These are phyloP conservation scores for Erigeron philadelphicus DNA, from an alignment of 140 eudicot species.

Conservation along the genomic window DNA sequence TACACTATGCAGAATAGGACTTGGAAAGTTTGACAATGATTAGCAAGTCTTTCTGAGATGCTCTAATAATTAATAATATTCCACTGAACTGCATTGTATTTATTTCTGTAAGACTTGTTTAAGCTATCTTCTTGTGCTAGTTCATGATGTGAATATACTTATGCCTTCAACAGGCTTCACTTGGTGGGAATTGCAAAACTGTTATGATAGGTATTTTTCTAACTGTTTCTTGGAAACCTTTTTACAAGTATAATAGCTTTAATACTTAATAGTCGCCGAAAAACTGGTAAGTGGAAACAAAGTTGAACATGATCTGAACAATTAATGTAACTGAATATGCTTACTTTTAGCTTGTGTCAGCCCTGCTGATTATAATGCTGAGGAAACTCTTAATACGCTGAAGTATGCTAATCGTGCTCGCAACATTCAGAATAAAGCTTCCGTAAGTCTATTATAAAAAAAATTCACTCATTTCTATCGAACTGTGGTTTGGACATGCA, in stretches of 20 bases:
- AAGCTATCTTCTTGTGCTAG: slow-evolving; percentile 13
- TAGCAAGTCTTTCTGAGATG: slow-evolving; percentile 12
- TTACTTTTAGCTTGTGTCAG: slow-evolving; percentile 79
- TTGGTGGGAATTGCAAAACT: slow-evolving; percentile 98
- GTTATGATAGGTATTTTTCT: slow-evolving; percentile 81
- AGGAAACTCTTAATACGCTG: slow-evolving; percentile 93
- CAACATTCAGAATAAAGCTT: slow-evolving; percentile 89
- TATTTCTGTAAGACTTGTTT: slow-evolving; percentile 3
- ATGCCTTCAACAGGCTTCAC: slow-evolving; percentile 73
- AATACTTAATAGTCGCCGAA: slow-evolving; percentile 16
- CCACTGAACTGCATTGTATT: not conserved
- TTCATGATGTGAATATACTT: slow-evolving; percentile 14
- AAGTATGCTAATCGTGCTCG: slow-evolving; percentile 99
- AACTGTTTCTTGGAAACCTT: slow-evolving; percentile 6
- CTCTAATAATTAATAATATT: not conserved
- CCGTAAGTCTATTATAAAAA: slow-evolving; percentile 38
- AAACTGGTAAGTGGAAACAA: not conserved
- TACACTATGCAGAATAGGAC: too few species aligned
- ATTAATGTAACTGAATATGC: slow-evolving; percentile 19
- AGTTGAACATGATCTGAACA: too few species aligned
- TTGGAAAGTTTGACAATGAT: not conserved
- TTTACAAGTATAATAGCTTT: slow-evolving; percentile 1
- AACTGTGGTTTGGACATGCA: slow-evolving; percentile 8
- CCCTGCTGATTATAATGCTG: slow-evolving; percentile 96
- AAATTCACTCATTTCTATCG: not conserved